Conservation (phyloP, 148 eudicot genomes). For the Cornus kousa region DNA sequence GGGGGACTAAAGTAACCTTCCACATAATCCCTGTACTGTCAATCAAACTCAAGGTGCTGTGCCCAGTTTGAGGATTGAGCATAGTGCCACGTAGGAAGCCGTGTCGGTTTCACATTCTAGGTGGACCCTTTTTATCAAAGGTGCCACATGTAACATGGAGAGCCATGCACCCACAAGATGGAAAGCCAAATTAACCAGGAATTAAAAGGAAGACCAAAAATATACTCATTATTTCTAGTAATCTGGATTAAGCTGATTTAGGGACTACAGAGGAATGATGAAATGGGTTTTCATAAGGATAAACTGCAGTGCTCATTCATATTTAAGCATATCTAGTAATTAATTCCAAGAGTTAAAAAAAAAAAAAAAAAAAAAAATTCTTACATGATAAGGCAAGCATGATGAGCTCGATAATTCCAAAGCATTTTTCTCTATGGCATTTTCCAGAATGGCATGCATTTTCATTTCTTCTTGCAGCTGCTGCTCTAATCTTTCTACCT, state of each 20-base stretch:
- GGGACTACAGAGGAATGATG: not conserved
- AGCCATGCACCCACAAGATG: not conserved
- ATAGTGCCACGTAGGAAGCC: too few relatives aligned
- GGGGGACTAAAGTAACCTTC: too few relatives aligned
- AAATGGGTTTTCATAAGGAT: not conserved
- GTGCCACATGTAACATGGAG: too few relatives aligned
- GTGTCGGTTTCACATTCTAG: too few relatives aligned
- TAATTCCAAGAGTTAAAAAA: not conserved
- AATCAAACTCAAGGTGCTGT: too few relatives aligned
- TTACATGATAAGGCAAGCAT: constrained; percentile 14
- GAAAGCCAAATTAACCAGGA: not conserved
- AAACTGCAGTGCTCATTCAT: not conserved
- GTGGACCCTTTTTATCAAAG: too few relatives aligned
- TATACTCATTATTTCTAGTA: too few relatives aligned
- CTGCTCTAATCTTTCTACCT: constrained; percentile 15
- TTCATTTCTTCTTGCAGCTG: constrained; percentile 19
- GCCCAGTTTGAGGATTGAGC: too few relatives aligned
- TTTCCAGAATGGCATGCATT: constrained; percentile 20
- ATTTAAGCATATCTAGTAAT: constrained; percentile 1
- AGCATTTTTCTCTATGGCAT: constrained; percentile 11
- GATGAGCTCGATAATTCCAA: constrained; percentile 7
- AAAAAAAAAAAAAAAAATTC: not conserved
- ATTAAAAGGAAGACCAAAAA: too few relatives aligned
- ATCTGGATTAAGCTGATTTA: not conserved
- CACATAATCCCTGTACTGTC: too few relatives aligned